Evolutionary conservation across 176 grass and related monocot species (phyloP).

Genomic region (Rhipidocladum racemiflorum): DNA sequence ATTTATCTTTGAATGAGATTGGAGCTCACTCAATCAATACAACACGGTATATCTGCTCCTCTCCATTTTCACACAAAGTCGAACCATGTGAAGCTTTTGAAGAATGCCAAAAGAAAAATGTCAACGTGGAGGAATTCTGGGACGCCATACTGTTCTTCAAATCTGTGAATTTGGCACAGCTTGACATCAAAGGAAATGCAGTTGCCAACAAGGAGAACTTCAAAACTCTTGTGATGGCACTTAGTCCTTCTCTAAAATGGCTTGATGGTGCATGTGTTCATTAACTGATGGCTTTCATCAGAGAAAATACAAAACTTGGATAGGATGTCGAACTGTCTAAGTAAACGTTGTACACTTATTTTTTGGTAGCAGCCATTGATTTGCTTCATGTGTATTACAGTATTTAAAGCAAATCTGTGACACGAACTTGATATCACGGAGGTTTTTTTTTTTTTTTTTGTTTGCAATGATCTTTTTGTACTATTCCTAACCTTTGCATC

Average conservation of each 20-base stretch:
- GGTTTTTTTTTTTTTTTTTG: constrained; percentile 22
- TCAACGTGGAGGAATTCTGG: constrained; percentile 54
- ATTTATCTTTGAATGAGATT: constrained; percentile 86
- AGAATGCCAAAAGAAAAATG: constrained; percentile 39
- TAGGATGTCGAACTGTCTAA: neutral
- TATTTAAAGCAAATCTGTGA: constrained; percentile 16
- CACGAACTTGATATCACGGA: neutral
- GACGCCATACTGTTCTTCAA: constrained; percentile 64
- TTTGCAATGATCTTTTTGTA: neutral
- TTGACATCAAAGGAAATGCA: constrained; percentile 72
- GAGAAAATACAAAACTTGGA: neutral
- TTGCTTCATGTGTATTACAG: constrained; percentile 7
- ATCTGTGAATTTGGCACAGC: constrained; percentile 46
- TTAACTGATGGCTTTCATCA: constrained; percentile 20
- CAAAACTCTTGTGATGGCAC: constrained; percentile 30
- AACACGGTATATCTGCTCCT: constrained; percentile 64
- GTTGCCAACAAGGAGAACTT: constrained; percentile 48
- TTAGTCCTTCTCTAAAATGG: constrained; percentile 66
- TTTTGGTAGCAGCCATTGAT: constrained; percentile 4
- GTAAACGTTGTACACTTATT: neutral
- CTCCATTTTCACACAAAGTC: constrained; percentile 68
- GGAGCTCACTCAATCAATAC: constrained; percentile 64
- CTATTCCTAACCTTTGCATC: neutral
- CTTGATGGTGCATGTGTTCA: constrained; percentile 37
- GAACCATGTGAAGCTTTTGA: constrained; percentile 48